Conservation (phyloP, 192 early-diverging fungal species). For the Gamsiella multidivaricata region DNA sequence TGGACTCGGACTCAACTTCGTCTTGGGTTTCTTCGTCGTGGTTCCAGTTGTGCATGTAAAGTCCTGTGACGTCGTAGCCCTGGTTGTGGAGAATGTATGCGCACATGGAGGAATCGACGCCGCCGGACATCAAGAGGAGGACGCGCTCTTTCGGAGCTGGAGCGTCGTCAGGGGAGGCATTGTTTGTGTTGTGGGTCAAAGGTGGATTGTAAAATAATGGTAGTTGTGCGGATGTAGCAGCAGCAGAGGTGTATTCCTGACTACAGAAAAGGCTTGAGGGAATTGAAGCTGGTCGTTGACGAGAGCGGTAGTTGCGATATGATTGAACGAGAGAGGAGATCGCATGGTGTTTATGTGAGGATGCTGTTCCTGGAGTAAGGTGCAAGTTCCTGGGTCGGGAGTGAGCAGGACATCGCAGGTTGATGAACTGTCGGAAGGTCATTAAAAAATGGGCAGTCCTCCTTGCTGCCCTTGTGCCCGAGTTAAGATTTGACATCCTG, state of each 20-base stretch:
- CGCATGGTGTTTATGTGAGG: no score
- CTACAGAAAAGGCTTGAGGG: neutral
- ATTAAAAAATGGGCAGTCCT: constrained; percentile 19
- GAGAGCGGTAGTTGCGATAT: no score
- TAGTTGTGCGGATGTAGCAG: neutral
- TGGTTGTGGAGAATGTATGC: constrained; percentile 77
- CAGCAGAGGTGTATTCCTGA: neutral
- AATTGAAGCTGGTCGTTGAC: neutral
- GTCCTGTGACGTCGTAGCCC: constrained; percentile 75
- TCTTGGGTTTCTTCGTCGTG: constrained; percentile 74
- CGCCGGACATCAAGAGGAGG: constrained; percentile 91
- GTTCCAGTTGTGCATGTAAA: constrained; percentile 96
- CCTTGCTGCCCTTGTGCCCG: neutral
- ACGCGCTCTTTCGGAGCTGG: constrained; percentile 54
- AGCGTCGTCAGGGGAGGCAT: neutral
- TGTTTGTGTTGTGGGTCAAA: neutral
- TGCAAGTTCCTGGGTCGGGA: neutral
- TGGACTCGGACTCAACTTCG: constrained; percentile 62
- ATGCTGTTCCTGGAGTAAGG: no score
- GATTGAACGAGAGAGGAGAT: no score
- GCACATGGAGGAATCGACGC: constrained; percentile 92
- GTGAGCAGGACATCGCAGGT: neutral
- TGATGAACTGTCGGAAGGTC: constrained; percentile 18
- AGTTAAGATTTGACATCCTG: neutral
- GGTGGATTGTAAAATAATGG: neutral